A percentile compares a stretch with the other conserved stretches of the same genome.
Evolutionary conservation across 2,329 filamentous ascomycete species (phyloP).

Genomic region (Venturia asperata): DNA sequence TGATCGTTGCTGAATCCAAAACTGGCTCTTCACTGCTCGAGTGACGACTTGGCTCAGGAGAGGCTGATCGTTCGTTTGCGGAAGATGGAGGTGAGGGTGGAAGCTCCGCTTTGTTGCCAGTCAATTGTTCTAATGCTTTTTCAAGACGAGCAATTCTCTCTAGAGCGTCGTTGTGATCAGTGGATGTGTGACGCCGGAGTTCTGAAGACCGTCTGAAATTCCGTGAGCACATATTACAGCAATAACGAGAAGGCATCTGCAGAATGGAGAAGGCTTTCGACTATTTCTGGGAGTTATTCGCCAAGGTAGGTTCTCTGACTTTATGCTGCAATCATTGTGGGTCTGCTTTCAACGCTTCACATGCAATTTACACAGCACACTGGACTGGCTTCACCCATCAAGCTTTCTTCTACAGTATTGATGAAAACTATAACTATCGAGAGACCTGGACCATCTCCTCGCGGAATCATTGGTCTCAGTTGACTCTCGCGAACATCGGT

Average conservation of each 20-base stretch:
- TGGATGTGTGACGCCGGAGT: slow-evolving; percentile 4
- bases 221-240: slow-evolving; percentile 5
- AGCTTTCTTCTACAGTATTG: background rate
- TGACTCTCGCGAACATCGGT: background rate
- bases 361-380: background rate
- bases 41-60: background rate
- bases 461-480: background rate
- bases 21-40: background rate
- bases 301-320: background rate
- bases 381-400: background rate
- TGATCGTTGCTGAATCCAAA: slow-evolving; percentile 8
- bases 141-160: slow-evolving; percentile 8
- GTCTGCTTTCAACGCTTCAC: background rate
- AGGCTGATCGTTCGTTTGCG: background rate
- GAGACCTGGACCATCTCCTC: background rate
- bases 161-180: slow-evolving; percentile 3
- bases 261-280: background rate
- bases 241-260: slow-evolving; percentile 8
- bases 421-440: slow-evolving; percentile 8
- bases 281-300: background rate
- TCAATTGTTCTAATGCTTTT: background rate
- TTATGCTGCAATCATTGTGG: background rate
- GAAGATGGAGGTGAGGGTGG: slow-evolving; percentile 4
- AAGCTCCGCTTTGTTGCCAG: background rate
- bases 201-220: slow-evolving; percentile 9